Evolutionary conservation across 169 alveolate species (phyloP), one percentile per base, ranked within the genome.

Genomic region (Plasmodium knowlesi): DNA sequence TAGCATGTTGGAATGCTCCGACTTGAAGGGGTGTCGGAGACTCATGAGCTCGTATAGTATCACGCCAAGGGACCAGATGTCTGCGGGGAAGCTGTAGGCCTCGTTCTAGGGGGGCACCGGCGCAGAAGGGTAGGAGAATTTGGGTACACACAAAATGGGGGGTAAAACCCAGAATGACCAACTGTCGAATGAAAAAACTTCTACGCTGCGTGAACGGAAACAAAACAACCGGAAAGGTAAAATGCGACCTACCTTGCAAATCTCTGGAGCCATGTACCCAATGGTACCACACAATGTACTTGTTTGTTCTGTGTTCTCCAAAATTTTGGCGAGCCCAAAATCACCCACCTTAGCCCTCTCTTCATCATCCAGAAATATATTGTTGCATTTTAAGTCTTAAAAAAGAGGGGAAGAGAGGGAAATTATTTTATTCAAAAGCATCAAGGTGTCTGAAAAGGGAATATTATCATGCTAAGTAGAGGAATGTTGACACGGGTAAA

Each of bases 201-300:
- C 37, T 3, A 81, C 72, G 61, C 34, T 54, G 16, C 5, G n/a
- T 8, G 22, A 25, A 53, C 57, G 28, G 41, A 32, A 67, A 67
- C 76, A 67, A 67, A 67, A 22, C 37, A 67, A 19, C 5, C 32
- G 76, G 5, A 67, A 19, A 67, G 5, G 30, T 10, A 43, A 19
- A 82, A 82, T 30, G 61, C 74, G 25, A 9, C 73, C 57, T 78
- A 92, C 95, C 54, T 61, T 84, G 79, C 93, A 85, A 34, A 92
- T 50, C 61, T 92, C 95, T 0, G 95, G 95, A 4, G 95, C 93
- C 93, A 92, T 92, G 41, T 92, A 92, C 61, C 95, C 92, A n/a
- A 92, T 74, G 25, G 95, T 92, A 12, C 95, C 95, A 54, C 95
- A 92, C 53, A 92, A 16, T n/a, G 95, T 92, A 70, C 25, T 57